These are phyloP conservation scores for Psophocarpus tetragonolobus DNA, from an alignment of 306 rosid species.

Conservation along the genomic window DNA sequence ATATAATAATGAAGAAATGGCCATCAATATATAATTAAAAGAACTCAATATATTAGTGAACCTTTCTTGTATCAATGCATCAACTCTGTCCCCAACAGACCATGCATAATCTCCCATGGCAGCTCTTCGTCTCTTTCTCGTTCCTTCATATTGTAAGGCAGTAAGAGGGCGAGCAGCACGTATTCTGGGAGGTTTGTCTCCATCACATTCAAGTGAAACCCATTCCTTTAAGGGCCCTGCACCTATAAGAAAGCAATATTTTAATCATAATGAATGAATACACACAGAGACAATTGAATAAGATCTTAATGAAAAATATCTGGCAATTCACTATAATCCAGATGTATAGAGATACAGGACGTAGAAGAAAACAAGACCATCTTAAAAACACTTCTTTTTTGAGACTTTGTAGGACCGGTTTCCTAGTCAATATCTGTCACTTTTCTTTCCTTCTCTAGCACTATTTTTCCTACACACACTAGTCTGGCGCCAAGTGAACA, in stretches of 20 bases:
- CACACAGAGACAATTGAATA: background rate
- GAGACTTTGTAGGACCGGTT: too few relatives aligned
- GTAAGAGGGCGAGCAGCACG: conserved; percentile 76
- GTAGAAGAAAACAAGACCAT: conserved; percentile 18
- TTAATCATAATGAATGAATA: conserved; percentile 1
- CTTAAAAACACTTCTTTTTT: background rate
- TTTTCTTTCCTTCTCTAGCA: too few relatives aligned
- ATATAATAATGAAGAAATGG: background rate
- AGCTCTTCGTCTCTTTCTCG: conserved; percentile 94
- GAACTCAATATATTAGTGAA: conserved; percentile 23
- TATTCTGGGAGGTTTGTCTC: conserved; percentile 68
- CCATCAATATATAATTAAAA: background rate
- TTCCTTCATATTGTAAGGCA: conserved; percentile 65
- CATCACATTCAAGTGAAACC: conserved; percentile 68
- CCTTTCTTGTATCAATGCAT: conserved; percentile 92
- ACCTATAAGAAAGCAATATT: conserved; percentile 37
- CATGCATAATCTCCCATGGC: conserved; percentile 81
- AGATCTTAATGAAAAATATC: background rate
- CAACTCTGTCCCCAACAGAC: conserved; percentile 96
- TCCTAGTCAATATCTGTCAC: too few relatives aligned
- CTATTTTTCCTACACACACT: too few relatives aligned
- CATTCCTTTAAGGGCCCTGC: conserved; percentile 81
- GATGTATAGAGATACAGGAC: conserved; percentile 1
- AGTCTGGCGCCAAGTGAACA: too few relatives aligned
- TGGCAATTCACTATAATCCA: background rate